Conservation (phyloP, 257 asterid species). For the Lavandula angustifolia region DNA sequence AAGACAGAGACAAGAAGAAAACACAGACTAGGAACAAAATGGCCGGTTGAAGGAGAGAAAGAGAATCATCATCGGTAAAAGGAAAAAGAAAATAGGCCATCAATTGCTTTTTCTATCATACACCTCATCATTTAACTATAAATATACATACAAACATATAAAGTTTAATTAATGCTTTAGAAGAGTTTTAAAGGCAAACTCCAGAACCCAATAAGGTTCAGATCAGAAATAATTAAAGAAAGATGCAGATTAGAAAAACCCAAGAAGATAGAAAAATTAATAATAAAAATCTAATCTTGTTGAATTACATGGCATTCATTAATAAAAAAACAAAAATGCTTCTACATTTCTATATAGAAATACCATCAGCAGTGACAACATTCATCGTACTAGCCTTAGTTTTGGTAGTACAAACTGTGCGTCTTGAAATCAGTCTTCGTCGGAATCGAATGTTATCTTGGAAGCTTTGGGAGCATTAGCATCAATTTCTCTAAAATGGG, state of each 20-base stretch:
- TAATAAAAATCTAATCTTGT: too few relatives aligned
- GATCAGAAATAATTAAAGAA: too few relatives aligned
- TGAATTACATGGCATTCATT: too few relatives aligned
- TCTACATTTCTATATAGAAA: slow-evolving; percentile 3
- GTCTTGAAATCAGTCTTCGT: slow-evolving; percentile 53
- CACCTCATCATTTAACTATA: background rate
- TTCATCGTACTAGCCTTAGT: background rate
- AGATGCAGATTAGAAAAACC: too few relatives aligned
- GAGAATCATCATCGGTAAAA: slow-evolving; percentile 18
- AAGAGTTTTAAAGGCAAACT: too few relatives aligned
- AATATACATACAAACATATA: too few relatives aligned
- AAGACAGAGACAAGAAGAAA: slow-evolving; percentile 13
- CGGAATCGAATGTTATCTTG: slow-evolving; percentile 62
- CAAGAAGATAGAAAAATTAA: too few relatives aligned
- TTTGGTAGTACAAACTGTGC: slow-evolving; percentile 11
- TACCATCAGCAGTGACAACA: slow-evolving; percentile 20
- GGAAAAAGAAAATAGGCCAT: background rate
- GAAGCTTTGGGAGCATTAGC: slow-evolving; percentile 92
- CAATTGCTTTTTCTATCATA: background rate
- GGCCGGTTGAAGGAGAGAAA: slow-evolving; percentile 1
- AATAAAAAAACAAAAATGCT: background rate
- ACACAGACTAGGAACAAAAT: slow-evolving; percentile 13
- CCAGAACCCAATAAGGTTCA: too few relatives aligned
- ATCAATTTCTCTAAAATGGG: slow-evolving; percentile 87
- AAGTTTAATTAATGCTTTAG: too few relatives aligned